Evolutionary conservation across 208 protist species (phyloP).

Genomic region (Acanthamoeba healyi): DNA sequence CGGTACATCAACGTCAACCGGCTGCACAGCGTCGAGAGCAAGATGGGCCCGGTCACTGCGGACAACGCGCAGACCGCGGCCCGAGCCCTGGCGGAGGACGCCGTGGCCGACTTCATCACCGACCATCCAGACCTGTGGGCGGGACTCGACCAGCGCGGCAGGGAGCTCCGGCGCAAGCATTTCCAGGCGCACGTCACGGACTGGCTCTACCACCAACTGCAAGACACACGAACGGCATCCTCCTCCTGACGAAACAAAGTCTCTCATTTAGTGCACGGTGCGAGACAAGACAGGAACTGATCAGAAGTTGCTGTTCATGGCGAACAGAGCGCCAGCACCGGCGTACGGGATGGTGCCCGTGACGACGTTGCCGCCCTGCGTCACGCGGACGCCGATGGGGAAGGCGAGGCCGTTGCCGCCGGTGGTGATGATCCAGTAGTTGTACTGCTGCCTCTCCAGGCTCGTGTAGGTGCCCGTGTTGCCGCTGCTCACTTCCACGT

Average conservation of each 20-base stretch:
- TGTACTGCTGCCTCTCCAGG: constrained; percentile 15
- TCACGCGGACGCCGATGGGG: constrained; percentile 15
- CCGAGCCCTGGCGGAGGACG: neutral
- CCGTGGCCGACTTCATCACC: constrained; percentile 5
- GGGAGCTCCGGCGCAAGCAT: neutral
- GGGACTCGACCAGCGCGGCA: neutral
- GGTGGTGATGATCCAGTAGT: constrained; percentile 62
- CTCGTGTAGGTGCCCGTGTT: neutral
- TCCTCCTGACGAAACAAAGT: no score
- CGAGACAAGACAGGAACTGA: no score
- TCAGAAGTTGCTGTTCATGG: neutral
- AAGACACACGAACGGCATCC: no score
- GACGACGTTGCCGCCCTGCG: neutral
- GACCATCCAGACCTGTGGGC: neutral
- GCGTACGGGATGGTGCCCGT: neutral
- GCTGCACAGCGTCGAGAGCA: neutral
- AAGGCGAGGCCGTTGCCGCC: neutral
- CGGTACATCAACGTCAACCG: constrained; percentile 48
- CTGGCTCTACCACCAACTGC: neutral
- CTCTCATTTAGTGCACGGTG: no score
- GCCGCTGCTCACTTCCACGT: constrained; percentile 23
- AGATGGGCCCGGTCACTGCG: neutral
- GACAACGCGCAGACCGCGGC: neutral
- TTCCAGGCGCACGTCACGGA: neutral
- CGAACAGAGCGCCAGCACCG: neutral